phyloP scores from a whole-genome alignment of 345 rosid genomes.

The Microcos paniculata region DNA sequence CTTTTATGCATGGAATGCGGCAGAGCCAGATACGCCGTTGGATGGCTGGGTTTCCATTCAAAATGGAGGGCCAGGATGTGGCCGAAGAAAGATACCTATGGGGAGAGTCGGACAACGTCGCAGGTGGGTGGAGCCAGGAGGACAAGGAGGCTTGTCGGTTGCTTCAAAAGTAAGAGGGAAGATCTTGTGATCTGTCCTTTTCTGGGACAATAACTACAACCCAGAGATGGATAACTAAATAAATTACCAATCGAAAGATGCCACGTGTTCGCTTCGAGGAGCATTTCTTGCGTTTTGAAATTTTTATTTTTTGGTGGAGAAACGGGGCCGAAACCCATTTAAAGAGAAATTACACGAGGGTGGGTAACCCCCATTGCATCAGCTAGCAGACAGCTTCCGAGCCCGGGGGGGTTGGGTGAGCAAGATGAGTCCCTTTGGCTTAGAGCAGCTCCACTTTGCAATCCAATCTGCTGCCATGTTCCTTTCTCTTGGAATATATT shows the following conservation, averaged over 20 bases:
- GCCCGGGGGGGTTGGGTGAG: too few species aligned
- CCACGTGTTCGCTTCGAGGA: not conserved
- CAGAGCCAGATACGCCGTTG: not conserved
- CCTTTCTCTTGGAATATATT: too few species aligned
- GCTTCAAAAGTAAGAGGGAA: constrained; percentile 1
- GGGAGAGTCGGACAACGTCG: not conserved
- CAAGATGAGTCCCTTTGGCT: too few species aligned
- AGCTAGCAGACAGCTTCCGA: too few species aligned
- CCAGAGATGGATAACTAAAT: not conserved
- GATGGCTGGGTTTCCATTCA: not conserved
- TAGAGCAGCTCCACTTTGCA: too few species aligned
- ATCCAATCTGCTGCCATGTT: too few species aligned
- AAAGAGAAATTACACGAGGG: too few species aligned
- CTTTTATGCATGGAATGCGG: constrained; percentile 6
- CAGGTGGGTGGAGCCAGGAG: not conserved
- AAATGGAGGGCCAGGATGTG: not conserved
- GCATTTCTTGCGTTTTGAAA: too few species aligned
- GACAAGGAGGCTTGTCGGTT: constrained; percentile 9
- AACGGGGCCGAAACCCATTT: too few species aligned
- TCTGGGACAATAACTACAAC: not conserved
- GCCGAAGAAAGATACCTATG: not conserved
- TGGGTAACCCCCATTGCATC: too few species aligned
- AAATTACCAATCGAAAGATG: not conserved
- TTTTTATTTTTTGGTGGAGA: too few species aligned
- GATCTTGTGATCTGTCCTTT: not conserved